phyloP scores from a whole-genome alignment of 78 protist species.

The Tieghemostelium lacteum region DNA sequence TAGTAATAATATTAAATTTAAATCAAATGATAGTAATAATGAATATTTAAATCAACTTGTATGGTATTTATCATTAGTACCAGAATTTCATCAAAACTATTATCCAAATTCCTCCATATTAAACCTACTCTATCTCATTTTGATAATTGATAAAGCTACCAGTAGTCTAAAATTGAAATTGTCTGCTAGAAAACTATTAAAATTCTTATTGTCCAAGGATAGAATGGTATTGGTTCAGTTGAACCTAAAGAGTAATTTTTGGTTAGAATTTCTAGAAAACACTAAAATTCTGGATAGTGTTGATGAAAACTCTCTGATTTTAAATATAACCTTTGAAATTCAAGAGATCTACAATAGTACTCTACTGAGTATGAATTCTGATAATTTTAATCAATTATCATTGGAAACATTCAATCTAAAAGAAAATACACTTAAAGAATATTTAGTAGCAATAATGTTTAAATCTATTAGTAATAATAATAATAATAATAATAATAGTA shows the following conservation, averaged over 20 bases:
- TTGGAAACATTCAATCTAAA: constrained; percentile 22
- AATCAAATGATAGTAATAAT: not conserved
- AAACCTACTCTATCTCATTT: not conserved
- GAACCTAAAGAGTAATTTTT: constrained; percentile 12
- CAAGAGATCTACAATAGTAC: constrained; percentile 12
- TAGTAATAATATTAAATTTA: not conserved
- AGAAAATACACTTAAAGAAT: not conserved
- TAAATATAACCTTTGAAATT: constrained; percentile 17
- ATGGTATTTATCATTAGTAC: not conserved
- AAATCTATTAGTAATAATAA: too few relatives aligned
- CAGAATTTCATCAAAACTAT: constrained; percentile 1
- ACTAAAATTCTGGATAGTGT: not conserved
- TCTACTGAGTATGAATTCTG: too few relatives aligned
- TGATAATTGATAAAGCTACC: not conserved
- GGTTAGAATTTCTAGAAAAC: constrained; percentile 9
- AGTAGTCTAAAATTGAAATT: not conserved
- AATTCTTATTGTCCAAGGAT: constrained; percentile 33
- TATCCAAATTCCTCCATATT: not conserved
- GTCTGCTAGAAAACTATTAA: constrained; percentile 24
- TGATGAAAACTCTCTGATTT: not conserved
- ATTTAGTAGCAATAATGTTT: constrained; percentile 1
- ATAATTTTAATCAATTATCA: too few relatives aligned
- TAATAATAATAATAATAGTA: too few relatives aligned
- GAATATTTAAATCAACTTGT: not conserved
- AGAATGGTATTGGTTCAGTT: constrained; percentile 3